phyloP scores from a whole-genome alignment of 1,284 basidiomycete species.

The Golubevia sp. region DNA sequence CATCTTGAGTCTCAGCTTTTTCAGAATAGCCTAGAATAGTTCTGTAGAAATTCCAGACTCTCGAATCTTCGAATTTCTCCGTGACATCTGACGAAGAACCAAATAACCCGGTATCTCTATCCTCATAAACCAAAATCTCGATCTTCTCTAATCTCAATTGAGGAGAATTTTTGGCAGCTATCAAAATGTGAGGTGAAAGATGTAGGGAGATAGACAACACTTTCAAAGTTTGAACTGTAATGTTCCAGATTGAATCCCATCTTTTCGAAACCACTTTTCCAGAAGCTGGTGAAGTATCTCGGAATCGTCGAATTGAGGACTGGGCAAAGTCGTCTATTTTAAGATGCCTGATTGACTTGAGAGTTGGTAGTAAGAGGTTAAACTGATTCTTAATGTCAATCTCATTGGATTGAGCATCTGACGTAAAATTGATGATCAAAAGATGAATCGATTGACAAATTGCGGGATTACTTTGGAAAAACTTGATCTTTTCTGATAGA shows the following conservation, averaged over 20 bases:
- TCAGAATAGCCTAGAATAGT: not conserved
- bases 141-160: not conserved
- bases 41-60: not conserved
- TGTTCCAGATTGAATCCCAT: not conserved
- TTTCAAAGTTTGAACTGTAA: not conserved
- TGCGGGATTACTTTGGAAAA: not conserved
- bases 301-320: no score
- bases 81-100: not conserved
- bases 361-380: not conserved
- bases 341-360: not conserved
- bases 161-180: not conserved
- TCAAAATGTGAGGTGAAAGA: not conserved
- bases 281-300: not conserved
- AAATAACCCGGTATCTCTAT: not conserved
- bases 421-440: not conserved
- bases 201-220: not conserved
- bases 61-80: no score
- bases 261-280: not conserved
- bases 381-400: not conserved
- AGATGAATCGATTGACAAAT: not conserved
- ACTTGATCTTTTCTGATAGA: not conserved
- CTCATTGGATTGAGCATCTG: not conserved
- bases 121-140: not conserved
- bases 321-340: not conserved
- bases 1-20: not conserved